Evolutionary conservation across 2,329 filamentous ascomycete genomes (phyloP).

Genomic region (Thielaviopsis euricoi): DNA sequence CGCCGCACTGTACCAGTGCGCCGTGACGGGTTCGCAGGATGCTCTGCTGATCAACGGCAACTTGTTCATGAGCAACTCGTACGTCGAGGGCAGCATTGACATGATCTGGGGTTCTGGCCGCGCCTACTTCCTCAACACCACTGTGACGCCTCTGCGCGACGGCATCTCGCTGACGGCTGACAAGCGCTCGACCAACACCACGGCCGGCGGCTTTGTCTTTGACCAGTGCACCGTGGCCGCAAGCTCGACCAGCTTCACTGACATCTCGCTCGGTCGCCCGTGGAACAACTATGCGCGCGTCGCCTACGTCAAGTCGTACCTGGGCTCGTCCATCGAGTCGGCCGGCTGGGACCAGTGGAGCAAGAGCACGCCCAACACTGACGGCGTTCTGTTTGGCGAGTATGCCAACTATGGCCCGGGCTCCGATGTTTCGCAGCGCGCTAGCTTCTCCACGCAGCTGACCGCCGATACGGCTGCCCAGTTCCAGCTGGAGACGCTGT

Average conservation of each 20-base stretch:
- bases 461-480: constrained; percentile 1
- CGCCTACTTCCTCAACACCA: constrained; percentile 24
- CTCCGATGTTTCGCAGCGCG: constrained; percentile 31
- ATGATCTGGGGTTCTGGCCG: constrained; percentile 19
- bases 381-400: constrained; percentile 39
- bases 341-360: constrained; percentile 44
- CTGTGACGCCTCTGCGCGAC: constrained; percentile 18
- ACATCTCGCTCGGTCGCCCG: constrained; percentile 25
- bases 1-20: constrained; percentile 23
- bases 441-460: constrained; percentile 24
- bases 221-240: constrained; percentile 16
- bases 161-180: constrained; percentile 18
- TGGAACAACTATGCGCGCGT: constrained; percentile 31
- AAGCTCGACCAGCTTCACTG: constrained; percentile 23
- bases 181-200: constrained; percentile 23
- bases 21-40: constrained; percentile 32
- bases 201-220: constrained; percentile 20
- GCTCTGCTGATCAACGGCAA: constrained; percentile 29
- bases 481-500: constrained; percentile 2
- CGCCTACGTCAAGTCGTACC: constrained; percentile 29
- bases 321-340: constrained; percentile 39
- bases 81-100: constrained; percentile 32
- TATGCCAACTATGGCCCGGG: constrained; percentile 42
- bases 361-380: constrained; percentile 28
- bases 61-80: constrained; percentile 29